Base-by-base conservation (phyloP, 768 basidiomycete genomes). In the Lentinus tigrinus region DNA sequence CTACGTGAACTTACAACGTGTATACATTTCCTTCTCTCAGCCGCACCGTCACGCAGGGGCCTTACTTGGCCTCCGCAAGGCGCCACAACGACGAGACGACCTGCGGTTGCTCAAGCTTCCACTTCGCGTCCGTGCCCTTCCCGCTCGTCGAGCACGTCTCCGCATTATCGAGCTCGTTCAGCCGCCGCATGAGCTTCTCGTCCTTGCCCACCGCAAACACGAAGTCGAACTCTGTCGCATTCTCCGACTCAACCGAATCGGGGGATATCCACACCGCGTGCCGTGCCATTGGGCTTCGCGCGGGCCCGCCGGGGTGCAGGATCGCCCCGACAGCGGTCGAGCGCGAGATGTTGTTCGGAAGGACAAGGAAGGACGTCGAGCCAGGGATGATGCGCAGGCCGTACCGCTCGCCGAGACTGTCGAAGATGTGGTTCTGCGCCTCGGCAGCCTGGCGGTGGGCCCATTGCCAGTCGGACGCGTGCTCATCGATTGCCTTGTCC, bases 391-490 rank as follows among this genome's bases (percentile, higher is more conserved):
- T 93, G 23, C 91, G 85, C 9, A 94, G 74, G 1, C 89, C 88
- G 67, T 89, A 93, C 0, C 88, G 85, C 68, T 93, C 91, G 40
- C 91, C 91, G 34, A 92, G 84, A 83, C 82, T 84, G 70, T 93
- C 92, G 67, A 91, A 93, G 61, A 93, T 91, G 65, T 94, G 93
- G 72, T 95, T 95, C 72, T 94, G 93, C 21, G 93, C 93, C 69
- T 93, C 92, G 0, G 91, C 90, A 1, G 93, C 93, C 68, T 94
- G 92, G 21, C 93, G 76, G 31, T 88, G 81, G 0, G 91, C 93
- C 93, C 93, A 95, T 55, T 83, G 84, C 11, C 87, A 78, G 65
- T 91, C 89, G 0, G 83, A 70, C 39, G 71, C 63, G 36, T 69
- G 52, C 19, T 63, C 68, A 36, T 77, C 72, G 6, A 53, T 27